A percentile compares a stretch with the other conserved stretches of the same genome.
Evolutionary conservation across 768 basidiomycete genomes (phyloP).

Genomic region (Dioszegia crocea): DNA sequence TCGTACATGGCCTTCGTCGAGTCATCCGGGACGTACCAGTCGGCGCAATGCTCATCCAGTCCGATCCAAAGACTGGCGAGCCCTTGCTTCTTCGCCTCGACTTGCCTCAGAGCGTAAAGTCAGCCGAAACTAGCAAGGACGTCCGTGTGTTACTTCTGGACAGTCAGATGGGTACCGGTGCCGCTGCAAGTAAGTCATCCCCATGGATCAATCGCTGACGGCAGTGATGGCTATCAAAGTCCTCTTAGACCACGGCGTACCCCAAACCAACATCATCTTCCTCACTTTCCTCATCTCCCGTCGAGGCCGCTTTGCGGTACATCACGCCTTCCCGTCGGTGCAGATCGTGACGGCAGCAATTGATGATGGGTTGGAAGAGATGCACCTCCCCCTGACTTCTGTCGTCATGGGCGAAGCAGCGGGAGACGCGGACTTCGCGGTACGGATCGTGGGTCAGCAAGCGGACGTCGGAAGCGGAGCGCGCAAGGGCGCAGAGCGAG

Average conservation of each 20-base stretch:
- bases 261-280: slow-evolving; percentile 64
- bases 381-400: slow-evolving; percentile 26
- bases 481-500: not conserved
- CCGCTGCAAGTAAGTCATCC: slow-evolving; percentile 52
- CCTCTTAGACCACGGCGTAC: slow-evolving; percentile 85
- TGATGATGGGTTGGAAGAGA: slow-evolving; percentile 69
- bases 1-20: slow-evolving; percentile 83
- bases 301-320: slow-evolving; percentile 72
- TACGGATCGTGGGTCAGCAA: slow-evolving; percentile 13
- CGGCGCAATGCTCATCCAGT: slow-evolving; percentile 86
- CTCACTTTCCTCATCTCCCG: slow-evolving; percentile 82
- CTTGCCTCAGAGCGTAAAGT: slow-evolving; percentile 70
- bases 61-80: slow-evolving; percentile 77
- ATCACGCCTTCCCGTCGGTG: slow-evolving; percentile 77
- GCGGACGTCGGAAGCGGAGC: not conserved
- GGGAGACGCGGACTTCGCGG: slow-evolving; percentile 42
- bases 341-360: slow-evolving; percentile 78
- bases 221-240: slow-evolving; percentile 94
- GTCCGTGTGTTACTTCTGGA: slow-evolving; percentile 85
- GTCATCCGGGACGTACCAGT: slow-evolving; percentile 80
- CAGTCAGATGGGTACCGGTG: slow-evolving; percentile 92
- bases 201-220: slow-evolving; percentile 34
- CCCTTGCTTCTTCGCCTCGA: slow-evolving; percentile 76
- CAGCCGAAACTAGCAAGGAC: slow-evolving; percentile 61
- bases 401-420: slow-evolving; percentile 35